Conservation (phyloP, 768 basidiomycete species). For the Auricularia sp. region DNA sequence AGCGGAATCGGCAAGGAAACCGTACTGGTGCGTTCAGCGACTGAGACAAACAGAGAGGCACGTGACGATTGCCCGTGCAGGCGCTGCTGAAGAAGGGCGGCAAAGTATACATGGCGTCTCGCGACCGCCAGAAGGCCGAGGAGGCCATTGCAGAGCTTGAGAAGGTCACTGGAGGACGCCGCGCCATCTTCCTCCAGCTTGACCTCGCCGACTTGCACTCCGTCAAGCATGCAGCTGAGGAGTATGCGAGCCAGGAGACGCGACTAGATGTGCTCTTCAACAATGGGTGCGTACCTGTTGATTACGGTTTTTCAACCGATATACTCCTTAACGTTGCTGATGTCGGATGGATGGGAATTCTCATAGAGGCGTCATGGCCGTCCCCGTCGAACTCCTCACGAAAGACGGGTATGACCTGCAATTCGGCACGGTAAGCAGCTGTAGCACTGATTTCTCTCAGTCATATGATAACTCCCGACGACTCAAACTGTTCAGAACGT, state of each 20-base stretch:
- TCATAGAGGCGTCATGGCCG: constrained; percentile 15
- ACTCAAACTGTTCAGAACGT: constrained; percentile 5
- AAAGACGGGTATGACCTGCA: constrained; percentile 16
- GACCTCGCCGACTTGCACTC: constrained; percentile 24
- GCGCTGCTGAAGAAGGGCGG: constrained; percentile 48
- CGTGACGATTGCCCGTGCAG: no score
- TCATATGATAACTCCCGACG: not conserved
- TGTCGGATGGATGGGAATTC: not conserved
- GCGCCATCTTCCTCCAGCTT: constrained; percentile 21
- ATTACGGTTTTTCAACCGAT: no score
- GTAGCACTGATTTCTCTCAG: constrained; percentile 15
- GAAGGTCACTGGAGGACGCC: constrained; percentile 11
- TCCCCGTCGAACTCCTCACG: constrained; percentile 13
- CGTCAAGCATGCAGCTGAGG: constrained; percentile 21
- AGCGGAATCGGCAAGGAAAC: constrained; percentile 52
- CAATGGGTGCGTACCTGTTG: constrained; percentile 31
- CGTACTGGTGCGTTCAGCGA: constrained; percentile 24
- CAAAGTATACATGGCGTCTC: constrained; percentile 13
- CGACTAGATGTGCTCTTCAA: constrained; percentile 41
- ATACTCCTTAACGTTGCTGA: not conserved
- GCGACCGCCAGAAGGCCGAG: constrained; percentile 3
- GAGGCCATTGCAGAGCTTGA: constrained; percentile 15
- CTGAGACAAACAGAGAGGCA: no score
- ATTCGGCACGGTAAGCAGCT: constrained; percentile 35
- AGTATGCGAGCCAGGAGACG: constrained; percentile 29